Percentiles rank a stretch among this genome's conserved stretches.
These are phyloP conservation scores for Calonectria montana DNA, from an alignment of 2,329 filamentous ascomycete genomes.

Conservation along the genomic window DNA sequence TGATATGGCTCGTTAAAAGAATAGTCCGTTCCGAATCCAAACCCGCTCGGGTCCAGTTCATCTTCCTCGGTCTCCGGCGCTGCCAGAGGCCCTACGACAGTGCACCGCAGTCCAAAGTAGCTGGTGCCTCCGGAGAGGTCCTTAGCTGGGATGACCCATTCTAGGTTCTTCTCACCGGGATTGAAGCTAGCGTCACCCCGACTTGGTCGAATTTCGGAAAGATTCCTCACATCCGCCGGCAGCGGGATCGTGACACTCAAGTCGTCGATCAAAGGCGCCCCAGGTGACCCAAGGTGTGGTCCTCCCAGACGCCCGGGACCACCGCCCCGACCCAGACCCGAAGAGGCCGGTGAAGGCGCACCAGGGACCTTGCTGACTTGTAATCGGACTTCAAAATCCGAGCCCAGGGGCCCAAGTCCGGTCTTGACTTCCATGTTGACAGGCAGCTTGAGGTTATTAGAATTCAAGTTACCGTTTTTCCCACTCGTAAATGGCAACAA, in stretches of 20 bases:
- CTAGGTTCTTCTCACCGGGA: conserved; percentile 76
- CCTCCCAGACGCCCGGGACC: conserved; percentile 55
- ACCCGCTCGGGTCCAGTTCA: conserved; percentile 61
- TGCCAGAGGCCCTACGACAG: conserved; percentile 74
- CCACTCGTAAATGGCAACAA: conserved; percentile 78
- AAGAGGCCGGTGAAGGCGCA: conserved; percentile 48
- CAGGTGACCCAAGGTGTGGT: conserved; percentile 64
- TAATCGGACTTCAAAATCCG: conserved; percentile 90
- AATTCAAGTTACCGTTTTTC: conserved; percentile 64
- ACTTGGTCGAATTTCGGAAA: conserved; percentile 83
- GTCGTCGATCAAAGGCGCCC: conserved; percentile 77
- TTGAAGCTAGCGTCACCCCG: conserved; percentile 87
- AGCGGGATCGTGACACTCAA: conserved; percentile 83
- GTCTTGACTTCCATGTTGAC: conserved; percentile 86
- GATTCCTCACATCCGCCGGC: conserved; percentile 81
- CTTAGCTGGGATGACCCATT: conserved; percentile 86
- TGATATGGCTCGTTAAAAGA: conserved; percentile 69
- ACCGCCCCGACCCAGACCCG: conserved; percentile 55
- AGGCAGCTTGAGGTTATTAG: conserved; percentile 80
- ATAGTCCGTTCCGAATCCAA: conserved; percentile 64
- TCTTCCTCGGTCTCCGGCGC: conserved; percentile 57
- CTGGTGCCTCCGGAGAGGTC: conserved; percentile 76
- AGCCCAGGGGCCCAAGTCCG: conserved; percentile 77
- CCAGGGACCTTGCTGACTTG: conserved; percentile 75
- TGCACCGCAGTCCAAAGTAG: conserved; percentile 81